Percentiles rank a stretch among this genome's conserved stretches.
phyloP scores from a whole-genome alignment of 441 rosid species.

The California macrophylla region DNA sequence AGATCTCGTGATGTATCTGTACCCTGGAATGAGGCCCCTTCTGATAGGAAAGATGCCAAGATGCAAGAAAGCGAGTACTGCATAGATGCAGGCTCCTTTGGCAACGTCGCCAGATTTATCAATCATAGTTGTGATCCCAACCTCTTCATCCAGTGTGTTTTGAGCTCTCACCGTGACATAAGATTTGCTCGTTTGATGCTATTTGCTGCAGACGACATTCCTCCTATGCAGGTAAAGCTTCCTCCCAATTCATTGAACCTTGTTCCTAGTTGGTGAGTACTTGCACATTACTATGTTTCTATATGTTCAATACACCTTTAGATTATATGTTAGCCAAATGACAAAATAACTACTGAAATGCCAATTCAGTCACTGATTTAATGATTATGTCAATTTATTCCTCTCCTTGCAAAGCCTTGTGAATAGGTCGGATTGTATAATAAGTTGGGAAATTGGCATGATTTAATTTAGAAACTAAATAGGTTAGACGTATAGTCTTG shows the following conservation, averaged over 20 bases:
- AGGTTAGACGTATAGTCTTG: neutral
- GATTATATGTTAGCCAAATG: too few relatives aligned
- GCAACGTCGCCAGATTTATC: slow-evolving; percentile 23
- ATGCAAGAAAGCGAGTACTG: slow-evolving; percentile 20
- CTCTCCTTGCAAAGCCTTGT: too few relatives aligned
- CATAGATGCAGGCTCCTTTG: slow-evolving; percentile 25
- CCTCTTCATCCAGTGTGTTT: slow-evolving; percentile 22
- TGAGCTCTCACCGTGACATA: slow-evolving; percentile 25
- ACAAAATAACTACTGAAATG: too few relatives aligned
- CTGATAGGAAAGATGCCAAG: neutral
- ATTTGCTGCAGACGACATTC: slow-evolving; percentile 24
- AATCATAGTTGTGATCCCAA: slow-evolving; percentile 26
- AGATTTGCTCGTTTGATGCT: slow-evolving; percentile 22
- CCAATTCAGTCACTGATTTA: too few relatives aligned
- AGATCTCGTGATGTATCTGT: slow-evolving; percentile 1
- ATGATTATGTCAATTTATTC: too few relatives aligned
- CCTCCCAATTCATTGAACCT: neutral
- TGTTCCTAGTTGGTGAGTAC: slow-evolving; percentile 20
- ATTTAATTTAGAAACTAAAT: too few relatives aligned
- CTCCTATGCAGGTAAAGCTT: slow-evolving; percentile 20
- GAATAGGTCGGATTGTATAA: too few relatives aligned
- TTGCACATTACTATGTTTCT: slow-evolving; percentile 2
- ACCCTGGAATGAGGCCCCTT: neutral
- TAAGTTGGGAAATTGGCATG: too few relatives aligned
- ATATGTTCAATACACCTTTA: too few relatives aligned